These are phyloP conservation scores for Botryosphaeria dothidea DNA, from an alignment of 2,329 filamentous ascomycete species.

Conservation along the genomic window DNA sequence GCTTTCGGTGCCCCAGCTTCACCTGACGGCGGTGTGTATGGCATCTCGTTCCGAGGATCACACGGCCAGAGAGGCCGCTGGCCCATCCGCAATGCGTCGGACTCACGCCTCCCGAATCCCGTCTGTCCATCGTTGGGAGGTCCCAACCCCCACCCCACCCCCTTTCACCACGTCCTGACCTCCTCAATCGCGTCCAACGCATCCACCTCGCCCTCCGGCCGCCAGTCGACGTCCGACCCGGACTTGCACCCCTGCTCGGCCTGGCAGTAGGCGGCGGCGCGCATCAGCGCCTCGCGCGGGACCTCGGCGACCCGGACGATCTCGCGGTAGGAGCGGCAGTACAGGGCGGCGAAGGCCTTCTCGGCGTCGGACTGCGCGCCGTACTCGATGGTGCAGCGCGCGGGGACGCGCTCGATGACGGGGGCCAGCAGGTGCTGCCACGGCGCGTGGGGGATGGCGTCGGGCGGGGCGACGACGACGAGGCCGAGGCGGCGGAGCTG, in stretches of 20 bases:
- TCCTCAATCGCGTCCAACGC: not conserved
- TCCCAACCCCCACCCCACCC: not conserved
- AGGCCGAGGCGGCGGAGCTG: not conserved
- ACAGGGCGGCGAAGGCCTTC: not conserved
- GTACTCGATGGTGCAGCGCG: not conserved
- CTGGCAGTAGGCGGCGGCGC: not conserved
- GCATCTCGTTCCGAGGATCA: too few relatives aligned
- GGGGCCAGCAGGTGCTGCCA: not conserved
- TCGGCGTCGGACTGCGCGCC: not conserved
- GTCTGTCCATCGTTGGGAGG: too few relatives aligned
- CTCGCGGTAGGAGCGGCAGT: not conserved
- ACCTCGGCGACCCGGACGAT: not conserved
- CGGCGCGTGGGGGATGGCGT: not conserved
- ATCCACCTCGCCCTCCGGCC: not conserved
- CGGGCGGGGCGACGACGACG: not conserved
- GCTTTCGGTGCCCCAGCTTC: too few relatives aligned
- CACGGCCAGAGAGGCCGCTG: too few relatives aligned
- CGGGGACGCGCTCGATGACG: constrained; percentile 14
- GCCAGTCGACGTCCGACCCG: not conserved
- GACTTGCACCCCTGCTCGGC: not conserved
- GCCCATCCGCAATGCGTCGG: too few relatives aligned
- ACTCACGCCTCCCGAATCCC: too few relatives aligned
- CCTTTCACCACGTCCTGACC: not conserved
- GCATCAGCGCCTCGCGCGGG: not conserved
- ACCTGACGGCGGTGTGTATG: too few relatives aligned